Conservation (phyloP, 495 filamentous ascomycete species). For the Tuber calosporum region DNA sequence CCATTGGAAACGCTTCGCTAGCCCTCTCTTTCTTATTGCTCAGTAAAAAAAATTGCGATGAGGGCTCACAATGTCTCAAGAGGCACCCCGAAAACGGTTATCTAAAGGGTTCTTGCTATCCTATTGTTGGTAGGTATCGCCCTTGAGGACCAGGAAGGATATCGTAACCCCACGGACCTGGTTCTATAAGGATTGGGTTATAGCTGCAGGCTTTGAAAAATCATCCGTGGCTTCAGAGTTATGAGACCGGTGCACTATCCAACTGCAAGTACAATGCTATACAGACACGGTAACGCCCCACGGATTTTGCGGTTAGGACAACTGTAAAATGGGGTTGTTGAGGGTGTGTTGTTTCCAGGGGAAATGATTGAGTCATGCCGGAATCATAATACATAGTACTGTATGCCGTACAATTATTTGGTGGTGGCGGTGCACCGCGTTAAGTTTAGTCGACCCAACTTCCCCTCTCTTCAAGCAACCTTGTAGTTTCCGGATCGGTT, state of each 20-base stretch:
- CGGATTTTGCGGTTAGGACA: background rate
- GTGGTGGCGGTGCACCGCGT: background rate
- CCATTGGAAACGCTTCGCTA: no score
- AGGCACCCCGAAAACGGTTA: no score
- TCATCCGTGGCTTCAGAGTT: background rate
- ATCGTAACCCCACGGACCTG: no score
- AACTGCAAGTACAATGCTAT: background rate
- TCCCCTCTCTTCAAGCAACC: background rate
- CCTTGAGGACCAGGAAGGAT: no score
- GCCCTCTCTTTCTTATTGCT: no score
- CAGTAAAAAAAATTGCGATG: no score
- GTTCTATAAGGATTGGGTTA: background rate
- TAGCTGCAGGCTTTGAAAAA: background rate
- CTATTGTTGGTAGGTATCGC: no score
- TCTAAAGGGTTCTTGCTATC: no score
- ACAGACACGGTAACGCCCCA: background rate
- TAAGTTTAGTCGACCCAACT: background rate
- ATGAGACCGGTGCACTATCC: background rate
- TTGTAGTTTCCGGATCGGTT: background rate
- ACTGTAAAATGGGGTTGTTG: background rate
- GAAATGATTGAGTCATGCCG: background rate
- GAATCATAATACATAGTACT: no score
- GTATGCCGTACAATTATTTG: background rate
- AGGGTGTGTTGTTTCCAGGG: background rate
- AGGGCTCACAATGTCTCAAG: no score